A percentile compares a stretch with the other conserved stretches of the same genome.
Conservation (phyloP, 139 green algal genomes). For the Closterium sp. region DNA sequence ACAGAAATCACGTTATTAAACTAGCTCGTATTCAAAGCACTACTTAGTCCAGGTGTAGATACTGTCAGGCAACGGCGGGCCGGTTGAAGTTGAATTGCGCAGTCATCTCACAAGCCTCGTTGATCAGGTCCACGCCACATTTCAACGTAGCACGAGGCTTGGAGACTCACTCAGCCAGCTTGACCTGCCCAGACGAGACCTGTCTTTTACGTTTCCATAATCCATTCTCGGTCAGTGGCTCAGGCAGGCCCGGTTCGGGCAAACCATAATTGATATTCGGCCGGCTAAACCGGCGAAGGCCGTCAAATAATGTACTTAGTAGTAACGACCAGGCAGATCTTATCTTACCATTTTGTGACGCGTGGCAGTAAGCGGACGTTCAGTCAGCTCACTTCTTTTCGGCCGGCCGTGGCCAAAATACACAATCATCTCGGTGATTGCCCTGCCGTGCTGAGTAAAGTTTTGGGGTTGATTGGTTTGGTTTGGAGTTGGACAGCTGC, state of each 20-base stretch:
- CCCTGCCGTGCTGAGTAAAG: too few species aligned
- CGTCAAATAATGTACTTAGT: background rate
- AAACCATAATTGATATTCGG: background rate
- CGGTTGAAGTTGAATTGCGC: background rate
- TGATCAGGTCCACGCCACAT: background rate
- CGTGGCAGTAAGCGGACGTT: background rate
- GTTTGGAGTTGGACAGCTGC: too few species aligned
- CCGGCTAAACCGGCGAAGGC: background rate
- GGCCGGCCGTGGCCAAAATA: too few species aligned
- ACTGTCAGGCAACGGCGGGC: background rate
- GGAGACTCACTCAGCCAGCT: background rate
- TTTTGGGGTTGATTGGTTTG: too few species aligned
- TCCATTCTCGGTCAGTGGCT: too few species aligned
- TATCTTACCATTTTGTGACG: background rate
- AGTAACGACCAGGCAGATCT: background rate
- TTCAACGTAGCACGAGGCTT: background rate
- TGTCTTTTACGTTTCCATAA: too few species aligned
- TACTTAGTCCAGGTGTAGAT: background rate
- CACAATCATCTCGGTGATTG: too few species aligned
- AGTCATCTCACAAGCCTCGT: background rate
- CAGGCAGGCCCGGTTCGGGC: too few species aligned
- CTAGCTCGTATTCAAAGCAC: too few species aligned
- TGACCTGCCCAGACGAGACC: background rate
- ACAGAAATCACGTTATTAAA: too few species aligned
- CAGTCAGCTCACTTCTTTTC: background rate